phyloP scores from a whole-genome alignment of 169 alveolate species.

The Babesia gibsoni region DNA sequence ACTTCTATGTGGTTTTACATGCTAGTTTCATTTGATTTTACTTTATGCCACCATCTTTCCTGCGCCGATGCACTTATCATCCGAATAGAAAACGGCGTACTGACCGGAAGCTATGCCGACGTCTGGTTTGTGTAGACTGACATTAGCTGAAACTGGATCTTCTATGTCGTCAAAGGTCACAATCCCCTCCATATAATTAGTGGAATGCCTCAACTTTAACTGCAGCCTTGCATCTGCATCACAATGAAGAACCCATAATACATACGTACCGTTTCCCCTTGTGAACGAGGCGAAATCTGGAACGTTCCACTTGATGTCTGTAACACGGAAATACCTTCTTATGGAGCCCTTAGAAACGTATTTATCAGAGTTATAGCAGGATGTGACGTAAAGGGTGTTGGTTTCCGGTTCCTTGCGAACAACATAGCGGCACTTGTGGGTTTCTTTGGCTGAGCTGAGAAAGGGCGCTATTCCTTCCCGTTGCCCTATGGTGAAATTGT shows the following conservation, averaged over 20 bases:
- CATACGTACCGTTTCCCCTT: neutral
- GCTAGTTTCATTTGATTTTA: neutral
- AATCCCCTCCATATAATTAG: neutral
- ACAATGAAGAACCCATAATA: neutral
- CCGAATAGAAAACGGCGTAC: slow-evolving; percentile 67
- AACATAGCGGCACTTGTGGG: slow-evolving; percentile 35
- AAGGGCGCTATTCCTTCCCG: slow-evolving; percentile 64
- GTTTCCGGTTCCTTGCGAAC: slow-evolving; percentile 47
- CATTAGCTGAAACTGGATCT: slow-evolving; percentile 1
- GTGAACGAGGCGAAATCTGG: slow-evolving; percentile 35
- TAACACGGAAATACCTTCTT: slow-evolving; percentile 20
- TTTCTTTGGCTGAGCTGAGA: slow-evolving; percentile 20
- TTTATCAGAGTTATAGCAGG: slow-evolving; percentile 13
- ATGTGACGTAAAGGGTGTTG: slow-evolving; percentile 51
- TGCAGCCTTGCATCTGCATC: neutral
- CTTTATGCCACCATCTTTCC: slow-evolving; percentile 56
- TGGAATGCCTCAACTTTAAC: slow-evolving; percentile 42
- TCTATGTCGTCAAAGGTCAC: slow-evolving; percentile 5
- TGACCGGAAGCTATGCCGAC: slow-evolving; percentile 79
- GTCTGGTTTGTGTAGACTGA: slow-evolving; percentile 58
- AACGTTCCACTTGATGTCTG: slow-evolving; percentile 38
- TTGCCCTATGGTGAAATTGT: slow-evolving; percentile 73
- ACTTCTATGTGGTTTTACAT: no score
- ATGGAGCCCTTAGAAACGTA: slow-evolving; percentile 15
- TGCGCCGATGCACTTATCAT: slow-evolving; percentile 69